Percentiles rank a stretch among this genome's conserved stretches.
These are phyloP conservation scores for Mycena venus DNA, from an alignment of 768 basidiomycete species.

Conservation along the genomic window DNA sequence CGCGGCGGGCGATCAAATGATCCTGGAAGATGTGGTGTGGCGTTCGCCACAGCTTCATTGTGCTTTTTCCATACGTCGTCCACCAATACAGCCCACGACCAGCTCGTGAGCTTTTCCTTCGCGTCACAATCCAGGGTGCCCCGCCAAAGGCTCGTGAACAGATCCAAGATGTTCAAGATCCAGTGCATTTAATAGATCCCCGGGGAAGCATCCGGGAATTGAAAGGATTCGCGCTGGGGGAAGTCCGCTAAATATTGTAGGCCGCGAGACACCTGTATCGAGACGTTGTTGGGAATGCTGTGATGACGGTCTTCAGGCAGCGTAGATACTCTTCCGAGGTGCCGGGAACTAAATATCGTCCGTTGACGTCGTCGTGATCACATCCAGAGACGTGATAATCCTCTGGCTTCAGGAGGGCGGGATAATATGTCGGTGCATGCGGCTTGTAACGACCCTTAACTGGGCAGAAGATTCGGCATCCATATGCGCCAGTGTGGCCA, in stretches of 20 bases:
- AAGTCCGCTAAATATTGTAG: slow-evolving; percentile 51
- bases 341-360: slow-evolving; percentile 17
- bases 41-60: slow-evolving; percentile 25
- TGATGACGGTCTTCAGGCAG: slow-evolving; percentile 29
- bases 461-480: slow-evolving; percentile 50
- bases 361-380: slow-evolving; percentile 40
- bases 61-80: slow-evolving; percentile 33
- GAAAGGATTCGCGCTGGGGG: slow-evolving; percentile 37
- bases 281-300: slow-evolving; percentile 33
- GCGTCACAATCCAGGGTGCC: slow-evolving; percentile 41
- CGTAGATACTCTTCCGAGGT: slow-evolving; percentile 27
- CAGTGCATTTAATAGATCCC: slow-evolving; percentile 55
- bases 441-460: slow-evolving; percentile 47
- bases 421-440: slow-evolving; percentile 47
- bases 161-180: slow-evolving; percentile 38
- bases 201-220: slow-evolving; percentile 46
- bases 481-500: slow-evolving; percentile 50
- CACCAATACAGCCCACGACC: slow-evolving; percentile 47
- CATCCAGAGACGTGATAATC: slow-evolving; percentile 39
- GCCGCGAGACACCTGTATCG: slow-evolving; percentile 51
- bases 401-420: slow-evolving; percentile 42
- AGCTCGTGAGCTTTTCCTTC: slow-evolving; percentile 35
- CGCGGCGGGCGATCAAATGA: slow-evolving; percentile 39
- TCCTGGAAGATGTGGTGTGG: slow-evolving; percentile 8
- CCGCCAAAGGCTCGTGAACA: slow-evolving; percentile 24